These are phyloP conservation scores for Ophiobolus disseminans DNA, from an alignment of 2,329 filamentous ascomycete species.

Conservation along the genomic window DNA sequence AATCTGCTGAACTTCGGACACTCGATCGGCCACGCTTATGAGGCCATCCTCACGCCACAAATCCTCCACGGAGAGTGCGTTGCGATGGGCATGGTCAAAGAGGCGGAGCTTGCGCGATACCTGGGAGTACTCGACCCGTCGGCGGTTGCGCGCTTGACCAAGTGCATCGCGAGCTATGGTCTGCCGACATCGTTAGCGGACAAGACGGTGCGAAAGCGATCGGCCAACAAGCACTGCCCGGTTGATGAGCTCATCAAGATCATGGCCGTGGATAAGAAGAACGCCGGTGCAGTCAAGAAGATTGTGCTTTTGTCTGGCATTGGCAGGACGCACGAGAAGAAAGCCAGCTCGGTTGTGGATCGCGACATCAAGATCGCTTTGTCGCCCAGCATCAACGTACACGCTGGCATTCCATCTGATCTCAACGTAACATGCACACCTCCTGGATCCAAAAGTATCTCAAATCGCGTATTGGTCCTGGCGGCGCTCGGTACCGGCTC, in stretches of 20 bases:
- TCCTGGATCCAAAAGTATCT: slow-evolving; percentile 96
- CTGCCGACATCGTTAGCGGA: slow-evolving; percentile 86
- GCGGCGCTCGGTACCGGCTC: slow-evolving; percentile 86
- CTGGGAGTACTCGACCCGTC: slow-evolving; percentile 84
- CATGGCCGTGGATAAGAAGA: slow-evolving; percentile 99
- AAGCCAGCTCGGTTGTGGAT: slow-evolving; percentile 89
- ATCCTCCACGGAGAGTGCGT: slow-evolving; percentile 95
- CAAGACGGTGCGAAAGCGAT: slow-evolving; percentile 79
- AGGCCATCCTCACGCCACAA: slow-evolving; percentile 93
- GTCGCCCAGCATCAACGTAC: slow-evolving; percentile 77
- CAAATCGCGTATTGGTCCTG: slow-evolving; percentile 91
- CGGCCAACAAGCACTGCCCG: slow-evolving; percentile 85
- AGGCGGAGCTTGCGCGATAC: slow-evolving; percentile 90
- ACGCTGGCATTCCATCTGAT: slow-evolving; percentile 71
- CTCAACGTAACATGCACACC: slow-evolving; percentile 80
- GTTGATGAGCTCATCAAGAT: slow-evolving; percentile 86
- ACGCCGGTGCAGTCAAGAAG: slow-evolving; percentile 93
- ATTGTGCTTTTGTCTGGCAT: slow-evolving; percentile 91
- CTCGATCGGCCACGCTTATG: slow-evolving; percentile 95
- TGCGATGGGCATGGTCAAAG: slow-evolving; percentile 97
- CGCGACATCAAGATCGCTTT: slow-evolving; percentile 81
- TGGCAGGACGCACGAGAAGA: slow-evolving; percentile 84
- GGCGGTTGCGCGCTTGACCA: slow-evolving; percentile 86
- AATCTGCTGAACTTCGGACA: slow-evolving; percentile 98
- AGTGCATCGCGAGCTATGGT: slow-evolving; percentile 94